Evolutionary conservation across 345 rosid species (phyloP).

Genomic region (Carallia brachiata): DNA sequence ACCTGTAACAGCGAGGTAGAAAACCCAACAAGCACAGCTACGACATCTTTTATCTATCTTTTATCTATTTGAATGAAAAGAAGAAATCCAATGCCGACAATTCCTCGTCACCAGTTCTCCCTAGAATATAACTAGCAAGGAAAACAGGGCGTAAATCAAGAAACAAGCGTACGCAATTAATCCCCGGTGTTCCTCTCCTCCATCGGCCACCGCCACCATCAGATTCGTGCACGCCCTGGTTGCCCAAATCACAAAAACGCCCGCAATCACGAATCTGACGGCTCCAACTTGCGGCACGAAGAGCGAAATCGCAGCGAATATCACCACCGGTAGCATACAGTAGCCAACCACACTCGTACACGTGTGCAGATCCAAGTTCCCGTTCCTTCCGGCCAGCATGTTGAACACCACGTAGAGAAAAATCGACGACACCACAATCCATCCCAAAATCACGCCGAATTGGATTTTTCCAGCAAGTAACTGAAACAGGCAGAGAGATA

Average conservation of each 20-base stretch:
- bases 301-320: constrained; percentile 69
- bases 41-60: neutral
- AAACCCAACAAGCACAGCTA: neutral
- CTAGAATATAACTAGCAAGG: constrained; percentile 88
- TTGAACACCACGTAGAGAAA: constrained; percentile 83
- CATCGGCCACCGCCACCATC: constrained; percentile 81
- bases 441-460: constrained; percentile 86
- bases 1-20: neutral
- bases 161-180: constrained; percentile 90
- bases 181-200: constrained; percentile 89
- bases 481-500: constrained; percentile 78
- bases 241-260: constrained; percentile 75
- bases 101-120: neutral
- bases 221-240: constrained; percentile 69
- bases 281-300: constrained; percentile 68
- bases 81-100: neutral
- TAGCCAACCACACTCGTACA: constrained; percentile 93
- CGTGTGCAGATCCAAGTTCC: constrained; percentile 77
- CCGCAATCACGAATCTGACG: constrained; percentile 50
- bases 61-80: neutral
- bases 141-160: constrained; percentile 86
- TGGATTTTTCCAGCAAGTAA: constrained; percentile 90
- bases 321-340: constrained; percentile 74
- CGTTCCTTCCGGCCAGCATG: constrained; percentile 90
- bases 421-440: constrained; percentile 91